These are phyloP conservation scores for Ustilago cynodontis DNA, from an alignment of 1,284 basidiomycete genomes.

Conservation along the genomic window DNA sequence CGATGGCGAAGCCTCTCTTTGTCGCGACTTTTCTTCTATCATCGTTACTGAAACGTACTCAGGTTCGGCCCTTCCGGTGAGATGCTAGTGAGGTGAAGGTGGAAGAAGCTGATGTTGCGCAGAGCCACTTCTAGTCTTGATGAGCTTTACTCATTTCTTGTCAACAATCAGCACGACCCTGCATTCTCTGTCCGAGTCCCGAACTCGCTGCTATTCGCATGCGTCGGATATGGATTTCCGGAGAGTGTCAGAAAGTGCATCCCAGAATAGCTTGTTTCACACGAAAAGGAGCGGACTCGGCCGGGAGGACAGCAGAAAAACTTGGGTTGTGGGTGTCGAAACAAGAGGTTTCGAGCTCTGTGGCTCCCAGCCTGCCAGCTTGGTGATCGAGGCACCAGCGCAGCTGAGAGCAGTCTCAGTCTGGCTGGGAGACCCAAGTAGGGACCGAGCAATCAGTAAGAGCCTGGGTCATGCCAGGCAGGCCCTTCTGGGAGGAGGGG, in stretches of 20 bases:
- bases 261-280: no score
- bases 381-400: no score
- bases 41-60: background rate
- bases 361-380: no score
- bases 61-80: background rate
- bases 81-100: background rate
- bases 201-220: background rate
- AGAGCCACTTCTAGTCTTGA: background rate
- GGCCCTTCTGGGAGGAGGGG: no score
- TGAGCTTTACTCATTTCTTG: background rate
- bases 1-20: constrained; percentile 21
- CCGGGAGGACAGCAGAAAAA: no score
- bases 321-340: no score
- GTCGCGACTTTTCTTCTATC: constrained; percentile 11
- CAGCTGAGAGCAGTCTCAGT: no score
- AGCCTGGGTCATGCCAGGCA: no score
- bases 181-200: background rate
- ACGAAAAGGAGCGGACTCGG: no score
- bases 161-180: background rate
- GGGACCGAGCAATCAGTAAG: no score
- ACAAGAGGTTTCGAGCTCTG: no score
- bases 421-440: no score
- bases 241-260: background rate
- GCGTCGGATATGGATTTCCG: constrained; percentile 3
- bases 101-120: background rate